Percentiles rank a stretch among this genome's conserved stretches.
Conservation (phyloP, 768 basidiomycete genomes). For the Cystofilobasidium macerans region DNA sequence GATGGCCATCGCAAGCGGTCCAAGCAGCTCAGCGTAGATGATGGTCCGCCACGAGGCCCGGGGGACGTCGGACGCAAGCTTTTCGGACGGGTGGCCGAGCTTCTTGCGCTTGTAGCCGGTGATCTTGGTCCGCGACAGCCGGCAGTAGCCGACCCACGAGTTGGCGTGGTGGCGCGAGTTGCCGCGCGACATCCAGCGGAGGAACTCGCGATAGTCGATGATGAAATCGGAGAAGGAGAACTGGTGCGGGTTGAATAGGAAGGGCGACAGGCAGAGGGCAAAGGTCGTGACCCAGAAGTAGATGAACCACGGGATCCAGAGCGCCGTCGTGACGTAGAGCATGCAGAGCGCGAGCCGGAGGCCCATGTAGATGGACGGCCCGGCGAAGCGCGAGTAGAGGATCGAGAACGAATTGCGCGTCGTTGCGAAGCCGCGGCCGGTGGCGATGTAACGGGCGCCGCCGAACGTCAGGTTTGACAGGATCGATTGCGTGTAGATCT, state of each 20-base stretch:
- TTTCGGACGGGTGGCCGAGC: slow-evolving; percentile 92
- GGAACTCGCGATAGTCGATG: slow-evolving; percentile 91
- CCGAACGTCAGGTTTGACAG: slow-evolving; percentile 93
- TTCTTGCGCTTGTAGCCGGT: slow-evolving; percentile 99
- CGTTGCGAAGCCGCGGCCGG: slow-evolving; percentile 96
- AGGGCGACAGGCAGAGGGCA: slow-evolving; percentile 83
- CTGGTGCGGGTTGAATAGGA: slow-evolving; percentile 99
- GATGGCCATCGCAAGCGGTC: slow-evolving; percentile 72
- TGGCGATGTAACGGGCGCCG: slow-evolving; percentile 96
- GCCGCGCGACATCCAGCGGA: slow-evolving; percentile 98
- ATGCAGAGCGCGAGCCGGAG: slow-evolving; percentile 85
- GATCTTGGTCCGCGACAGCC: slow-evolving; percentile 92
- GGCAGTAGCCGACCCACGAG: slow-evolving; percentile 99
- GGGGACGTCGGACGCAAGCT: slow-evolving; percentile 87
- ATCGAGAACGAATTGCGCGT: slow-evolving; percentile 89
- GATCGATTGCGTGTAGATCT: slow-evolving; percentile 96
- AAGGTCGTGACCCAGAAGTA: slow-evolving; percentile 56
- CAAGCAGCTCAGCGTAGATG: slow-evolving; percentile 72
- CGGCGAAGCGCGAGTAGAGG: slow-evolving; percentile 94
- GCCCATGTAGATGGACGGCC: slow-evolving; percentile 94
- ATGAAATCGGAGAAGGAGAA: slow-evolving; percentile 95
- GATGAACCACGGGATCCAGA: slow-evolving; percentile 47
- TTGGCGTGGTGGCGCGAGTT: slow-evolving; percentile 95
- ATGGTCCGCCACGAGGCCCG: slow-evolving; percentile 87
- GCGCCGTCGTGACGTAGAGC: slow-evolving; percentile 80